Percentiles rank a stretch among this genome's conserved stretches.
phyloP scores from a whole-genome alignment of 2,329 filamentous ascomycete genomes.

The Verticillium tricorpus region DNA sequence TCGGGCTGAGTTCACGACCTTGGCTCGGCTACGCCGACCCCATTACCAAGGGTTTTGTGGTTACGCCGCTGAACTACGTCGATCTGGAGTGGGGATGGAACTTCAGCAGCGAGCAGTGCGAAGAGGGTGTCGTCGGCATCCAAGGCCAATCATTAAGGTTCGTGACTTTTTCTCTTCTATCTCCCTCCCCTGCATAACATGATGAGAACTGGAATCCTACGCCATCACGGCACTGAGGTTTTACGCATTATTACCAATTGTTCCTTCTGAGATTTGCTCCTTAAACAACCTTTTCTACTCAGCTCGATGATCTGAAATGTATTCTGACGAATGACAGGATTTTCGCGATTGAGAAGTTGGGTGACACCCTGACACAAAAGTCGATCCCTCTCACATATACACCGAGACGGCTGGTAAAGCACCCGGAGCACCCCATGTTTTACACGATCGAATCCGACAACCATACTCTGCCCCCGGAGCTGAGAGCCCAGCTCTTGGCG shows the following conservation, averaged over 20 bases:
- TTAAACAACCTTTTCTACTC: slow-evolving; percentile 5
- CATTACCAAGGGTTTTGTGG: slow-evolving; percentile 80
- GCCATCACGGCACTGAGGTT: slow-evolving; percentile 51
- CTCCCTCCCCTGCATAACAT: slow-evolving; percentile 34
- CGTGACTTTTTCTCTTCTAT: slow-evolving; percentile 25
- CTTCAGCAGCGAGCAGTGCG: slow-evolving; percentile 91
- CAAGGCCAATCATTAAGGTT: slow-evolving; percentile 85
- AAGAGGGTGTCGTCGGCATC: slow-evolving; percentile 90
- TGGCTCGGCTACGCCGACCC: slow-evolving; percentile 94
- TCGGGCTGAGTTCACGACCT: slow-evolving; percentile 88
- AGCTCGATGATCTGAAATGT: not conserved
- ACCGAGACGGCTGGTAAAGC: slow-evolving; percentile 79
- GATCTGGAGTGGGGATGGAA: slow-evolving; percentile 93
- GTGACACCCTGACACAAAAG: slow-evolving; percentile 81
- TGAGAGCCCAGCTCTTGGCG: slow-evolving; percentile 67
- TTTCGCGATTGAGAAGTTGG: slow-evolving; percentile 83
- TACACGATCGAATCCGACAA: slow-evolving; percentile 94
- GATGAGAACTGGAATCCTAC: slow-evolving; percentile 64
- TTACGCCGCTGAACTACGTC: slow-evolving; percentile 86
- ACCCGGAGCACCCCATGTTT: slow-evolving; percentile 84
- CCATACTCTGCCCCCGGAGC: slow-evolving; percentile 79
- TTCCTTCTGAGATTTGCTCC: slow-evolving; percentile 75
- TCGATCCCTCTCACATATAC: slow-evolving; percentile 86
- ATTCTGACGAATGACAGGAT: slow-evolving; percentile 50
- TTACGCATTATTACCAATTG: slow-evolving; percentile 72